Base-by-base conservation (phyloP, 1,284 basidiomycete species). In the Phlebopus sp. region DNA sequence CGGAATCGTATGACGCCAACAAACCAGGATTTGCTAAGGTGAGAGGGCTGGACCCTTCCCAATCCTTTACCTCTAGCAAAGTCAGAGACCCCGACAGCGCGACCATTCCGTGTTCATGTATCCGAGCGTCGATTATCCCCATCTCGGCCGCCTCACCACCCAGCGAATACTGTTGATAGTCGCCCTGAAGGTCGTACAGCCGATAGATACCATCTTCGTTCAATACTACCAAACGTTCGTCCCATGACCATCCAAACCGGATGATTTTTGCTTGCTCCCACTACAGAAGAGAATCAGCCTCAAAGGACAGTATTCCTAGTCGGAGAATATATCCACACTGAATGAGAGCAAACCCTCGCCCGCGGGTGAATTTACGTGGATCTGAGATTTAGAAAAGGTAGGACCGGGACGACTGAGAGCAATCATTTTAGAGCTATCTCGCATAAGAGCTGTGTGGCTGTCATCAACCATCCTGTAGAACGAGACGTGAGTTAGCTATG, bases 131-230 rank as follows among this genome's bases (percentile, higher is more conserved):
- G 37, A 93, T 72, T 19, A 98, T 78, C 0, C 92, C 96, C 40
- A 88, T 73, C 61, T 97, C 94, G 4, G 81, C 79, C 0, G 92
- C 92, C 40, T 97, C 92, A 8, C 75, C 73, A 2, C 94, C 94
- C 1, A 98, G 76, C 0, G 91, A 90, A 62, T 86, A 79, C 56
- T 96, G 92, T 44, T 81, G 75, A 64, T 96, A 97, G 57, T 88
- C 84, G 36, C 88, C 81, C 64, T 91, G 84, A 39, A 97, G 75
- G 65, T 95, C 86, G 64, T 98, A 97, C 15, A 97, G 63, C 35
- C 96, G 79, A 64, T 97, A 97, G 8, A 81, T 77, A 14, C 96
- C 96, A 59, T 97, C 93, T 66, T 97, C 93, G 56, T 94, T 92
- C 25, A 99, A 71, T 5, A 96, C 81, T 1, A 88, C 84, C 30